phyloP scores from a whole-genome alignment of 805 yeast species.

The Cyberlindnera subsufficiens region DNA sequence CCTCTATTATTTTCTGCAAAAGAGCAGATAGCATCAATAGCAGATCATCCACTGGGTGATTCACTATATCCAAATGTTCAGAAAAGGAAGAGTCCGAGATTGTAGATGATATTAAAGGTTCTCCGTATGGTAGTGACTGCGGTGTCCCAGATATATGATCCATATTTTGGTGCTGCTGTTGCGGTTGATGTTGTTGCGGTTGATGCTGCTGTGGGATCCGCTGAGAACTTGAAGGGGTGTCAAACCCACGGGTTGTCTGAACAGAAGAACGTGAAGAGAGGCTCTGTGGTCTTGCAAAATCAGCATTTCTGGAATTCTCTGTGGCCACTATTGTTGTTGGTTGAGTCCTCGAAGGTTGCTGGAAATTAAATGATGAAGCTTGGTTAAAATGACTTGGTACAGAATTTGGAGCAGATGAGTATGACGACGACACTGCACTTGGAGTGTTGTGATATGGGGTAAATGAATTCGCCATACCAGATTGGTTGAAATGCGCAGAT shows the following conservation, averaged over 20 bases:
- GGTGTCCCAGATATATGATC: slow-evolving; percentile 9
- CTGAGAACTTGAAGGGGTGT: slow-evolving; percentile 1
- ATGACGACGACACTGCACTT: slow-evolving; percentile 40
- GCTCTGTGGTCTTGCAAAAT: slow-evolving; percentile 14
- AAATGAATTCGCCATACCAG: slow-evolving; percentile 21
- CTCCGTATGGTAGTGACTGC: slow-evolving; percentile 9
- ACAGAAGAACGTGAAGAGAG: slow-evolving; percentile 4
- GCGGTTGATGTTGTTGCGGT: slow-evolving; percentile 8
- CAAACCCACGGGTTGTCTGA: slow-evolving; percentile 9
- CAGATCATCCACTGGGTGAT: slow-evolving; percentile 75
- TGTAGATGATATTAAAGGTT: slow-evolving; percentile 2
- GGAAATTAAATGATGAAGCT: slow-evolving; percentile 18
- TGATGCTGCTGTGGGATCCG: slow-evolving; percentile 2
- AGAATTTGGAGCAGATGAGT: slow-evolving; percentile 29
- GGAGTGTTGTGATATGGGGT: slow-evolving; percentile 42
- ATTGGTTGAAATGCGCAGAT: slow-evolving; percentile 24
- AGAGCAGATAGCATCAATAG: slow-evolving; percentile 81
- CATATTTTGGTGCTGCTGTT: slow-evolving; percentile 12
- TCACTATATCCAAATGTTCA: slow-evolving; percentile 51
- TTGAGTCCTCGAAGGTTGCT: slow-evolving; percentile 30
- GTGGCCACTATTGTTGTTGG: slow-evolving; percentile 46
- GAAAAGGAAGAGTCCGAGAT: not conserved
- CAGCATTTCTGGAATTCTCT: slow-evolving; percentile 11
- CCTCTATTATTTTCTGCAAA: slow-evolving; percentile 80
- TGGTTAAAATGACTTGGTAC: slow-evolving; percentile 14